These are phyloP conservation scores for Echria macrotheca DNA, from an alignment of 495 filamentous ascomycete species.

Conservation along the genomic window DNA sequence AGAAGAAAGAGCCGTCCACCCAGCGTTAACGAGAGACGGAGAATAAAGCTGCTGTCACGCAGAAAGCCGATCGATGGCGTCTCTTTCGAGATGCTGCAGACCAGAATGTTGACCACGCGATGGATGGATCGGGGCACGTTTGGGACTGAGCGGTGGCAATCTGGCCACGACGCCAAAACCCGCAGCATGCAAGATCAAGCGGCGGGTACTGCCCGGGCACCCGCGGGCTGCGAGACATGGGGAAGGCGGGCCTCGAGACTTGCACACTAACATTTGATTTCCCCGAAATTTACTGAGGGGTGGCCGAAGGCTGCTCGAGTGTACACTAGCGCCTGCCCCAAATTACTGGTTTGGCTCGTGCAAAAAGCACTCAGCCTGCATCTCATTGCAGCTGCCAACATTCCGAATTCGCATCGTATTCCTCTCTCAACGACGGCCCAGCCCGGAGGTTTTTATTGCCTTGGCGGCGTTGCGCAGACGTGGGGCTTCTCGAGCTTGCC, in stretches of 20 bases:
- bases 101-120: no score
- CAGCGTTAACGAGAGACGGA: conserved; percentile 15
- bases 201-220: conserved; percentile 4
- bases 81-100: conserved; percentile 7
- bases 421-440: no score
- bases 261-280: conserved; percentile 9
- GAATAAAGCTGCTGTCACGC: conserved; percentile 7
- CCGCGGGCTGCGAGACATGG: background rate
- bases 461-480: no score
- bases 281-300: conserved; percentile 7
- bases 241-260: background rate
- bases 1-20: conserved; percentile 6
- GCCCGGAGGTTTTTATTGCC: no score
- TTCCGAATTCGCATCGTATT: no score
- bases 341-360: no score
- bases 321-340: conserved; percentile 5
- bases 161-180: conserved; percentile 15
- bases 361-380: no score
- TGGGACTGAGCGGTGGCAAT: background rate
- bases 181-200: conserved; percentile 1
- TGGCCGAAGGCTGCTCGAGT: no score
- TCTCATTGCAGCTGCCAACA: no score
- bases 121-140: conserved; percentile 1
- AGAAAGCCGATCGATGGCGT: background rate
- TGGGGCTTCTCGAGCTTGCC: no score